Conservation (phyloP, 139 green algal species). For the Chlamydomonas sphaeroides region DNA sequence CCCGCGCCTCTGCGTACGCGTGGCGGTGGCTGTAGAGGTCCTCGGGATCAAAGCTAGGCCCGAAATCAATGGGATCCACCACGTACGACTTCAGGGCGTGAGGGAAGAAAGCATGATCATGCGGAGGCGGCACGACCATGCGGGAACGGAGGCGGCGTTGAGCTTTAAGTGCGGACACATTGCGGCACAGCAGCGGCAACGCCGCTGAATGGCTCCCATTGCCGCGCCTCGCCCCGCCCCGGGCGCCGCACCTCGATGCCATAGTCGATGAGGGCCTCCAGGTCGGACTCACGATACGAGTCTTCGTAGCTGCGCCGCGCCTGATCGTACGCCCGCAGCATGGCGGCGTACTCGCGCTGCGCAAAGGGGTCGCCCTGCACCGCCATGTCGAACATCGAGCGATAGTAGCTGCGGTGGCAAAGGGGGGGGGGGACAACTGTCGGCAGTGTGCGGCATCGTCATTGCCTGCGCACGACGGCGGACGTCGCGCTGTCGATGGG, state of each 20-base stretch:
- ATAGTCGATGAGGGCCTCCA: constrained; percentile 37
- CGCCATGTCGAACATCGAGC: constrained; percentile 51
- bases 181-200: too few species aligned
- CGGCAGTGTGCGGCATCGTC: too few species aligned
- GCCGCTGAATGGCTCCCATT: too few species aligned
- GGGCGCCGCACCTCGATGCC: constrained; percentile 58
- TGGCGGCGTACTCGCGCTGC: constrained; percentile 62
- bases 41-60: constrained; percentile 65
- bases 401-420: constrained; percentile 50
- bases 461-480: too few species aligned
- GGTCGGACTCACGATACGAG: constrained; percentile 41
- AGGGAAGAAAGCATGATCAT: too few species aligned
- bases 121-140: too few species aligned
- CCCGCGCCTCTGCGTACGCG: constrained; percentile 14
- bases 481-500: too few species aligned
- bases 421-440: too few species aligned
- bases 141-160: too few species aligned
- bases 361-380: constrained; percentile 54
- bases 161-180: too few species aligned
- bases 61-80: constrained; percentile 62
- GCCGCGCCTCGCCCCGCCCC: too few species aligned
- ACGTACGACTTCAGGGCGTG: constrained; percentile 61
- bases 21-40: constrained; percentile 54
- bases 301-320: background rate
- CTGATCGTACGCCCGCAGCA: constrained; percentile 45